Evolutionary conservation across 371 early-diverging fungal species (phyloP).

Genomic region (Dentiscutata heterogama): DNA sequence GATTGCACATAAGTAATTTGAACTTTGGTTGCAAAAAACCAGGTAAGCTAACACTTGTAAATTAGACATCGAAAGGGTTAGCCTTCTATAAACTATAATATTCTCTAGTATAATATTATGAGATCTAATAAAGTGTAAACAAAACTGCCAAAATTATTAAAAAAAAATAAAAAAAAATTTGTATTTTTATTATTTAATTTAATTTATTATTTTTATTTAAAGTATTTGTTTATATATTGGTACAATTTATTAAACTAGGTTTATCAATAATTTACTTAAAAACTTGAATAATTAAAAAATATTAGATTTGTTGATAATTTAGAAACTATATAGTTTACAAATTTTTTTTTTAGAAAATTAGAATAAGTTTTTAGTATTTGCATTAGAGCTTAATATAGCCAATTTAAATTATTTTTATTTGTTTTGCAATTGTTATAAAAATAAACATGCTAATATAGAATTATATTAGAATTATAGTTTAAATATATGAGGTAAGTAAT

Average conservation of each 20-base stretch:
- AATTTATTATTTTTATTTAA: background rate
- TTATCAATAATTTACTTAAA: background rate
- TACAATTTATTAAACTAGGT: background rate
- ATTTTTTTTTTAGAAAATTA: background rate
- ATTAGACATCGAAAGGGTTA: too few relatives aligned
- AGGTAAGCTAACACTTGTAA: too few relatives aligned
- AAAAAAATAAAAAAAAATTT: too few relatives aligned
- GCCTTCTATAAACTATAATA: too few relatives aligned
- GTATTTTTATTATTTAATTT: background rate
- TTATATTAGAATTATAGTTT: too few relatives aligned
- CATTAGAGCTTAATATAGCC: background rate
- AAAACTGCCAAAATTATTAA: too few relatives aligned
- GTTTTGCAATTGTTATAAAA: background rate
- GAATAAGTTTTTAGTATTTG: background rate
- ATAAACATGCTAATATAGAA: too few relatives aligned
- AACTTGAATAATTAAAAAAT: background rate
- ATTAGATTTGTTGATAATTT: background rate
- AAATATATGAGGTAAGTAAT: too few relatives aligned
- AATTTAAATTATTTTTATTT: slow-evolving; percentile 15
- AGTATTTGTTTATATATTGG: slow-evolving; percentile 6
- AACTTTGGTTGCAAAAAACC: too few relatives aligned
- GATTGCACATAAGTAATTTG: too few relatives aligned
- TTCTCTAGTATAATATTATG: too few relatives aligned
- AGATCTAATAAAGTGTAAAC: too few relatives aligned
- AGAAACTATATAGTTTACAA: background rate